Percentiles rank a stretch among this genome's conserved stretches.
These are phyloP conservation scores for Ascochyta lentis DNA, from an alignment of 2,329 filamentous ascomycete species.

Conservation along the genomic window DNA sequence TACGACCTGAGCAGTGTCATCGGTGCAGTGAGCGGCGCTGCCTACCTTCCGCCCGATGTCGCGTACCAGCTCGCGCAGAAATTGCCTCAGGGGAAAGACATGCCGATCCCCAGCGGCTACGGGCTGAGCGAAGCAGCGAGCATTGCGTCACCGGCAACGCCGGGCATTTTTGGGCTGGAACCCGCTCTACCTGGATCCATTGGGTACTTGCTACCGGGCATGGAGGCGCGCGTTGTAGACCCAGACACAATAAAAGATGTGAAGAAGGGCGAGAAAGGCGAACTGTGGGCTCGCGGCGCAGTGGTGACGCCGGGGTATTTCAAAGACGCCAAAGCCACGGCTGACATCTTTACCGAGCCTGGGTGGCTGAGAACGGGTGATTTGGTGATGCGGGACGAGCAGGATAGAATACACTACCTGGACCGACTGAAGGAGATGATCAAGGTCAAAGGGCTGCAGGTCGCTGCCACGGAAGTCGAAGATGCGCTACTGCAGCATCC, in stretches of 20 bases:
- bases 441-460: constrained; percentile 58
- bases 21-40: constrained; percentile 32
- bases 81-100: constrained; percentile 31
- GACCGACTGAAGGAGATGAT: constrained; percentile 55
- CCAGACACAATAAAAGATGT: constrained; percentile 36
- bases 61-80: constrained; percentile 37
- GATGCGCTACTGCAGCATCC: constrained; percentile 54
- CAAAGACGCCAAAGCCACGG: constrained; percentile 36
- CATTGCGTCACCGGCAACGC: constrained; percentile 32
- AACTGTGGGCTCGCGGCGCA: constrained; percentile 37
- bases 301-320: constrained; percentile 43
- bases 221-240: constrained; percentile 38
- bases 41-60: constrained; percentile 40
- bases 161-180: constrained; percentile 37
- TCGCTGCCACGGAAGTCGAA: constrained; percentile 59
- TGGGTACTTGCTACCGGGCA: constrained; percentile 39
- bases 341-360: constrained; percentile 36
- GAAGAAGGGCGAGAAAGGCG: constrained; percentile 31
- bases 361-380: constrained; percentile 41
- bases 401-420: constrained; percentile 37
- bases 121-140: constrained; percentile 40
- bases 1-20: constrained; percentile 37
- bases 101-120: constrained; percentile 37
- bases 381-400: constrained; percentile 35
- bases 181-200: constrained; percentile 32